Percentiles rank a stretch among this genome's conserved stretches.
Conservation (phyloP, 495 filamentous ascomycete genomes). For the Aspergillus saccharolyticus region DNA sequence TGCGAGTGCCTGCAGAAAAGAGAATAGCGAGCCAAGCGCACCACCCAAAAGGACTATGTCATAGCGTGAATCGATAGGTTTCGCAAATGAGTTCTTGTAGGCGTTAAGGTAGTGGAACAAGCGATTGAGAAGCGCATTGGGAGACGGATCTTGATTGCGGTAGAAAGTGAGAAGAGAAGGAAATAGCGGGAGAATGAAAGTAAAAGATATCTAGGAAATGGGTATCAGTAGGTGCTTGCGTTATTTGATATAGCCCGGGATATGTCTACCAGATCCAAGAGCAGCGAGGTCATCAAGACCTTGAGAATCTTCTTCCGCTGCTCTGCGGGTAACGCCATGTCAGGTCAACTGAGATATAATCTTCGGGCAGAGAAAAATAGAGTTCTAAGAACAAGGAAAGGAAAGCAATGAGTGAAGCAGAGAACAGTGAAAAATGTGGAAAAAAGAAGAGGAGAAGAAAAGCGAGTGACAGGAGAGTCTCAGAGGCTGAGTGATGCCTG, state of each 20-base stretch:
- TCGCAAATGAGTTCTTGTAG: conserved; percentile 91
- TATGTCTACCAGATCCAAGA: conserved; percentile 60
- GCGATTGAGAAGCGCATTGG: conserved; percentile 62
- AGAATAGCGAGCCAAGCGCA: conserved; percentile 89
- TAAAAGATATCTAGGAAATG: conserved; percentile 66
- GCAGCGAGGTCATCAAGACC: conserved; percentile 67
- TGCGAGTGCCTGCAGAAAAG: conserved; percentile 85
- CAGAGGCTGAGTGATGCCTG: not conserved
- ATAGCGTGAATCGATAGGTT: conserved; percentile 91
- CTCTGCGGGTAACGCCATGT: conserved; percentile 36
- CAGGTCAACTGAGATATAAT: conserved; percentile 14
- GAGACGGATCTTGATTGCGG: conserved; percentile 56
- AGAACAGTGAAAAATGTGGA: conserved; percentile 8
- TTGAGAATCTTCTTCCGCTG: conserved; percentile 76
- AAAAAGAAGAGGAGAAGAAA: conserved; percentile 6
- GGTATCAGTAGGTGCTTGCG: not conserved
- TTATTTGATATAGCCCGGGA: conserved; percentile 2
- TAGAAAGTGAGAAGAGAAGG: conserved; percentile 94
- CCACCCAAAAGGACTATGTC: conserved; percentile 96
- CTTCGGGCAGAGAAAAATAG: conserved; percentile 4
- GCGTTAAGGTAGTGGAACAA: conserved; percentile 82
- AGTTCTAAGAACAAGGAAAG: no score
- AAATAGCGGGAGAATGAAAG: conserved; percentile 97
- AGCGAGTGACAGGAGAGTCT: conserved; percentile 1
- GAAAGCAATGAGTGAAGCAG: not conserved